phyloP scores from a whole-genome alignment of 2,329 filamentous ascomycete genomes.

The Fusarium nurragi region DNA sequence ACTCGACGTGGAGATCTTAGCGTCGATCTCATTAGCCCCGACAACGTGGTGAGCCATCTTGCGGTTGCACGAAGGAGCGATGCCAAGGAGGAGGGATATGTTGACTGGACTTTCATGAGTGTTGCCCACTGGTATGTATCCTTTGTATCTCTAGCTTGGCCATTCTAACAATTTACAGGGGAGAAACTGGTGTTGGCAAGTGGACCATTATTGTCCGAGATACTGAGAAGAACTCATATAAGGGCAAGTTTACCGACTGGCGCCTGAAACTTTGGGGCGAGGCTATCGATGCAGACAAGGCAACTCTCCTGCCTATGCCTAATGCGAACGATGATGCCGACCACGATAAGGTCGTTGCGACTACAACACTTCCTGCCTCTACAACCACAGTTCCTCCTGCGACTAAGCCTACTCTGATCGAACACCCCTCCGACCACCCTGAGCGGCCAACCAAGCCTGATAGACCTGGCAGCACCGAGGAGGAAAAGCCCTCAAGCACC shows the following conservation, averaged over 20 bases:
- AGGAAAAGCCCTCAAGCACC: conserved; percentile 46
- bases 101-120: conserved; percentile 99
- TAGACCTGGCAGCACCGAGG: conserved; percentile 49
- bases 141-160: fast-evolving
- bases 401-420: conserved; percentile 55
- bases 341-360: conserved; percentile 72
- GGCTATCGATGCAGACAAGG: conserved; percentile 77
- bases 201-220: conserved; percentile 95
- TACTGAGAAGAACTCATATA: conserved; percentile 77
- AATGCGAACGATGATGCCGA: conserved; percentile 84
- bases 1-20: conserved; percentile 88
- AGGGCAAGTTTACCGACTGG: conserved; percentile 88
- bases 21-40: conserved; percentile 88
- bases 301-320: conserved; percentile 81
- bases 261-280: conserved; percentile 95
- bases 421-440: conserved; percentile 69
- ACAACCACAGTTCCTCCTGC: conserved; percentile 65
- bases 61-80: conserved; percentile 79
- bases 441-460: conserved; percentile 67
- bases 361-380: conserved; percentile 64
- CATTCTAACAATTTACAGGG: conserved; percentile 65
- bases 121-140: conserved; percentile 87
- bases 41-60: conserved; percentile 83
- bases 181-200: conserved; percentile 84
- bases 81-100: conserved; percentile 73